Conservation (phyloP, 148 eudicot species). For the Rhododendron mucronatum region DNA sequence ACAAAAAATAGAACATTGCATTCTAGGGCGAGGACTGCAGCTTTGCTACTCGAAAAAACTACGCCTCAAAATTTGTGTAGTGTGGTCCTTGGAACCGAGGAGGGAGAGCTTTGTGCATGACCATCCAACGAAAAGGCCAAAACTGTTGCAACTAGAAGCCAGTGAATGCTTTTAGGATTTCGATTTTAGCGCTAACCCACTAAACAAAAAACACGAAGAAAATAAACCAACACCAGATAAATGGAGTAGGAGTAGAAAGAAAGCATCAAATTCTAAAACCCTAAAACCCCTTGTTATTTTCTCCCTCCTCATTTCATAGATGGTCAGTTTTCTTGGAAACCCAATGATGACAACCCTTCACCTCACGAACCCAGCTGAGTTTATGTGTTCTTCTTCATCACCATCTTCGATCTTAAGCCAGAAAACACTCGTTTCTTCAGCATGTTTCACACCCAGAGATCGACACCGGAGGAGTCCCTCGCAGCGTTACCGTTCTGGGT, state of each 20-base stretch:
- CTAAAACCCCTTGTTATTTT: background rate
- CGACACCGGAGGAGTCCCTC: conserved; percentile 14
- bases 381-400: conserved; percentile 25
- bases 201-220: background rate
- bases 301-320: background rate
- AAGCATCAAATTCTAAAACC: background rate
- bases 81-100: background rate
- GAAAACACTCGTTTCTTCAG: conserved; percentile 24
- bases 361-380: conserved; percentile 25
- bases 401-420: conserved; percentile 23
- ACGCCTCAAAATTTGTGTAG: background rate
- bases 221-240: background rate
- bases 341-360: conserved; percentile 31
- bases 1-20: background rate
- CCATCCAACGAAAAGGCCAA: background rate
- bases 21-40: background rate
- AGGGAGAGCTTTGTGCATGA: background rate
- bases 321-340: background rate
- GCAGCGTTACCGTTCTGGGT: conserved; percentile 25
- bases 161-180: background rate
- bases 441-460: conserved; percentile 19
- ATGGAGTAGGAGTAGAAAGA: background rate
- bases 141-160: background rate
- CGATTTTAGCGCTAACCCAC: background rate
- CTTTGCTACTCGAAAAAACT: too few relatives aligned